These are phyloP conservation scores for Fonsecaea multimorphosa DNA, from an alignment of 2,329 filamentous ascomycete species.

Conservation along the genomic window DNA sequence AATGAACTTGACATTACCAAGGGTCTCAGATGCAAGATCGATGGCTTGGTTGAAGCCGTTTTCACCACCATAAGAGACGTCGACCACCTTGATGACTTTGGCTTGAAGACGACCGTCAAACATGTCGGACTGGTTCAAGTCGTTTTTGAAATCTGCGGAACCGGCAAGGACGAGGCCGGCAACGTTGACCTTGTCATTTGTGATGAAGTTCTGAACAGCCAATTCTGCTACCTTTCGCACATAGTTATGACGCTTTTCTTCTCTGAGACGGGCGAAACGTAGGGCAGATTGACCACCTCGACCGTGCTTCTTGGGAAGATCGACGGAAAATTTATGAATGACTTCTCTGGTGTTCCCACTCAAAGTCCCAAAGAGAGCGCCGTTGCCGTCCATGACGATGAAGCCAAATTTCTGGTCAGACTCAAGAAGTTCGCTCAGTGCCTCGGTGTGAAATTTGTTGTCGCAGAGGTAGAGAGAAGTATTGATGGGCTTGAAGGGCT, in stretches of 20 bases:
- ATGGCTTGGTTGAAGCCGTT: constrained; percentile 99
- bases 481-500: constrained; percentile 99
- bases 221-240: constrained; percentile 98
- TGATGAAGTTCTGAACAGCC: constrained; percentile 99
- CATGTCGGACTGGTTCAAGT: constrained; percentile 95
- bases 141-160: constrained; percentile 99
- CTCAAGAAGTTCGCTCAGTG: constrained; percentile 93
- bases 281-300: constrained; percentile 99
- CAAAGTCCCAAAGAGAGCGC: constrained; percentile 92
- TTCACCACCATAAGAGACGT: constrained; percentile 98
- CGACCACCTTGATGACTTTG: constrained; percentile 99
- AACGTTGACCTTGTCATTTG: constrained; percentile 97
- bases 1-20: constrained; percentile 99
- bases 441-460: constrained; percentile 99
- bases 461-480: constrained; percentile 99
- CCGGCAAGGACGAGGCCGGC: constrained; percentile 93
- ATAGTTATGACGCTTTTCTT: constrained; percentile 99
- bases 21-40: constrained; percentile 89
- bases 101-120: constrained; percentile 88
- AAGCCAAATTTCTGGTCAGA: constrained; percentile 99
- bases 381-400: constrained; percentile 99
- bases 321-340: constrained; percentile 97
- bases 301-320: constrained; percentile 99
- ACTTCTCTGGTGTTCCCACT: constrained; percentile 97
- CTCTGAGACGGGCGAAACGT: constrained; percentile 98